Evolutionary conservation across 139 green algal genomes (phyloP).

Genomic region (Klebsormidium nitens): DNA sequence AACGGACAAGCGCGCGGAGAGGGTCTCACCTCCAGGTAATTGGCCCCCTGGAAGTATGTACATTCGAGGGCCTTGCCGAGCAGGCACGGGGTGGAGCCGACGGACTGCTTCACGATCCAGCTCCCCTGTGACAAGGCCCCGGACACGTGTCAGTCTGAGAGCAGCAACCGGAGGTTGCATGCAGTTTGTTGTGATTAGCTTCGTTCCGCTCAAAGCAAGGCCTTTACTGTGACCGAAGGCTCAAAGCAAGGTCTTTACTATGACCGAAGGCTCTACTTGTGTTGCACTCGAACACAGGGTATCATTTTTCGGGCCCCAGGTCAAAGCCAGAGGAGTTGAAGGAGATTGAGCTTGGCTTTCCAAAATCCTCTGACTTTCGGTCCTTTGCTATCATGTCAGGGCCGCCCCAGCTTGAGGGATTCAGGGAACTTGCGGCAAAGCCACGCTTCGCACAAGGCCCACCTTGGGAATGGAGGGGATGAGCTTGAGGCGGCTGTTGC

Average conservation of each 20-base stretch:
- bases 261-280: no score
- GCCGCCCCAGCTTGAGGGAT: no score
- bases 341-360: no score
- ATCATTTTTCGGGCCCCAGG: no score
- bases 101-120: conserved; percentile 20
- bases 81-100: conserved; percentile 17
- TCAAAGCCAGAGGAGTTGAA: no score
- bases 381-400: no score
- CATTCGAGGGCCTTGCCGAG: conserved; percentile 12
- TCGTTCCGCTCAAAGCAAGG: neutral
- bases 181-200: conserved; percentile 1
- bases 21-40: conserved; percentile 35
- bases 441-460: neutral
- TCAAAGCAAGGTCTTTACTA: no score
- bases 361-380: no score
- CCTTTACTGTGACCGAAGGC: no score
- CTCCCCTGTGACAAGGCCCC: conserved; percentile 3
- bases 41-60: conserved; percentile 6
- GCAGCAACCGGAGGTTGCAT: neutral
- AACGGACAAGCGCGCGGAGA: no score
- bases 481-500: conserved; percentile 37
- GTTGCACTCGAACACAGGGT: no score
- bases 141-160: neutral
- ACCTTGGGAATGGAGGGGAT: conserved; percentile 33
- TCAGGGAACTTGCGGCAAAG: no score